These are phyloP conservation scores for Neurospora tetrasperma DNA, from an alignment of 495 filamentous ascomycete species.

Conservation along the genomic window DNA sequence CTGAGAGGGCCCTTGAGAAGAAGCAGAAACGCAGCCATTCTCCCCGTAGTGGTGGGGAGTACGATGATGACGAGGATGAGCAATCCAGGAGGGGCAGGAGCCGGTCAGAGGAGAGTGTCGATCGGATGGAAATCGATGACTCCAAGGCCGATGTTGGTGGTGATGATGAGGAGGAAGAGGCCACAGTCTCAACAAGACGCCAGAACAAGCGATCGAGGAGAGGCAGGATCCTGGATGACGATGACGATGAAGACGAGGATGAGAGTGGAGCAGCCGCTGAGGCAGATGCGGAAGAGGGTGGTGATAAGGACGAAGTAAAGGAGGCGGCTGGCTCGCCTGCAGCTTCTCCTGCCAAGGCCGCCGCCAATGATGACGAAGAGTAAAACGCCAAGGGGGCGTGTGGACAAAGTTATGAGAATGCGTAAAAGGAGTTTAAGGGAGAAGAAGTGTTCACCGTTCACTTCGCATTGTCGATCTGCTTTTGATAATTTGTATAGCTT, in stretches of 20 bases:
- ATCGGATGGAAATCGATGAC: constrained; percentile 13
- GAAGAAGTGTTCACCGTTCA: not conserved
- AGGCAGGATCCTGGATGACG: constrained; percentile 26
- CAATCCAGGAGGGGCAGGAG: constrained; percentile 28
- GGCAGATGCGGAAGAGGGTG: not conserved
- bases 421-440: not conserved
- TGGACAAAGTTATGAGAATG: not conserved
- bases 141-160: constrained; percentile 20
- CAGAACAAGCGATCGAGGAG: constrained; percentile 19
- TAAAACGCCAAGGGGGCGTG: not conserved
- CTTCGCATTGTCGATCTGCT: not conserved
- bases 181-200: constrained; percentile 2
- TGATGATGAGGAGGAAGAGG: constrained; percentile 22
- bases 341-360: constrained; percentile 5
- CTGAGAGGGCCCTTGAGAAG: constrained; percentile 29
- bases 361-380: constrained; percentile 29
- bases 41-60: constrained; percentile 1
- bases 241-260: constrained; percentile 22
- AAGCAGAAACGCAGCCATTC: constrained; percentile 10
- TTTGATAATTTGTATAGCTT: not conserved
- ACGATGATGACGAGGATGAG: constrained; percentile 15
- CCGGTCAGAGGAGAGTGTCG: constrained; percentile 31
- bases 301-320: constrained; percentile 5
- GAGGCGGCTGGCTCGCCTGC: not conserved
- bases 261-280: constrained; percentile 4